Evolutionary conservation across 2,329 filamentous ascomycete species (phyloP).

Genomic region (Nigrospora oryzae): DNA sequence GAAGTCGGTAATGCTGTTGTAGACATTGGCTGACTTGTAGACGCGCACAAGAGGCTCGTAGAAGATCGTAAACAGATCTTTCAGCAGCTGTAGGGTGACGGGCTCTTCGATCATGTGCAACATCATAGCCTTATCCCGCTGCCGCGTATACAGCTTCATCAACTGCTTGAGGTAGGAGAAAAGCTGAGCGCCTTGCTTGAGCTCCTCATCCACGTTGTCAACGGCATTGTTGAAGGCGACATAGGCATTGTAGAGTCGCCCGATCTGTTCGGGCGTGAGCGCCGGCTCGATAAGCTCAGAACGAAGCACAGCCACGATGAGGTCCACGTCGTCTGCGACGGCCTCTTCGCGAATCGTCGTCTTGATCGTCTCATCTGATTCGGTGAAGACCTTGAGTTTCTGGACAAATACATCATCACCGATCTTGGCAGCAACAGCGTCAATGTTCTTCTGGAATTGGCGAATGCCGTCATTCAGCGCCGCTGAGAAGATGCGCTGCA

Average conservation of each 20-base stretch:
- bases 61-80: constrained; percentile 96
- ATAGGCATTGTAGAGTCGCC: constrained; percentile 84
- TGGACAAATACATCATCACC: constrained; percentile 70
- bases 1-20: constrained; percentile 95
- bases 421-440: constrained; percentile 67
- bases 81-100: constrained; percentile 91
- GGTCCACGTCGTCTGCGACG: constrained; percentile 63
- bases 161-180: constrained; percentile 95
- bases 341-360: constrained; percentile 66
- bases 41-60: constrained; percentile 95
- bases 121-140: constrained; percentile 97
- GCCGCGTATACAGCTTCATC: constrained; percentile 81
- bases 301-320: constrained; percentile 77
- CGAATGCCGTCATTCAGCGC: constrained; percentile 86
- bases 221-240: constrained; percentile 94
- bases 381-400: constrained; percentile 74
- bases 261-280: constrained; percentile 67
- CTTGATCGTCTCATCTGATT: constrained; percentile 70
- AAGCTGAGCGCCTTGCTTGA: constrained; percentile 81
- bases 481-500: constrained; percentile 91
- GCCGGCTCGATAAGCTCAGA: constrained; percentile 69
- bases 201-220: constrained; percentile 80
- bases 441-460: constrained; percentile 79
- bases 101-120: constrained; percentile 89
- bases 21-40: constrained; percentile 98